Evolutionary conservation across 306 rosid genomes (phyloP).

Genomic region (Vigna radiata): DNA sequence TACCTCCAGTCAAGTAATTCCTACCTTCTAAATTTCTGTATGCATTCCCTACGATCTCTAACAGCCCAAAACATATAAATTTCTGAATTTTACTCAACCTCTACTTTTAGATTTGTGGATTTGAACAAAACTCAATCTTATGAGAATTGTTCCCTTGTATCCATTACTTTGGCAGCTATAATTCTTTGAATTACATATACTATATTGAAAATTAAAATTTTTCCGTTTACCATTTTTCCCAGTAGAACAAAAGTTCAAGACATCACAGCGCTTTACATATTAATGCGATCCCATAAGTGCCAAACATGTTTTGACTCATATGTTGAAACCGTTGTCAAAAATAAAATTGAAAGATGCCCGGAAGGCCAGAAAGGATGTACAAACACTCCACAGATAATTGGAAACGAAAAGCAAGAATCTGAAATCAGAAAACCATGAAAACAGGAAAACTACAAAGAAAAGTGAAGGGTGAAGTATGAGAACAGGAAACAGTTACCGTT

Average conservation of each 20-base stretch:
- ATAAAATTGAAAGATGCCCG: neutral
- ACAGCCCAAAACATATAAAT: neutral
- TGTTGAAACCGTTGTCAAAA: neutral
- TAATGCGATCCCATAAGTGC: too few species aligned
- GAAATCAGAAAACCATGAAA: slow-evolving; percentile 3
- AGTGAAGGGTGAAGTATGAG: slow-evolving; percentile 10
- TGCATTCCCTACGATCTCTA: too few species aligned
- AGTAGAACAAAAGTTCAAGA: slow-evolving; percentile 4
- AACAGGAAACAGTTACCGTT: slow-evolving; percentile 50
- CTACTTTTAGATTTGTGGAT: too few species aligned
- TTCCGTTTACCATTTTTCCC: neutral
- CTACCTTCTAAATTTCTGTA: too few species aligned
- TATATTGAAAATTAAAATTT: neutral
- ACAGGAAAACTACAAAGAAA: neutral
- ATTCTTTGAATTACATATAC: neutral
- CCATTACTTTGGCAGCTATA: neutral
- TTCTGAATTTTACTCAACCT: slow-evolving; percentile 2
- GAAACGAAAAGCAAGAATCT: slow-evolving; percentile 12
- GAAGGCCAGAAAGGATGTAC: neutral
- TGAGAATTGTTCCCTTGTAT: neutral
- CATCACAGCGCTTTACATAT: neutral
- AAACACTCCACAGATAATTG: neutral
- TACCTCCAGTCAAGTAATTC: too few species aligned
- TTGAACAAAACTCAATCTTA: neutral
- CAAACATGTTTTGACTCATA: neutral